Base-by-base conservation (phyloP, 2,329 filamentous ascomycete genomes). In the Scolecobasidium constrictum region DNA sequence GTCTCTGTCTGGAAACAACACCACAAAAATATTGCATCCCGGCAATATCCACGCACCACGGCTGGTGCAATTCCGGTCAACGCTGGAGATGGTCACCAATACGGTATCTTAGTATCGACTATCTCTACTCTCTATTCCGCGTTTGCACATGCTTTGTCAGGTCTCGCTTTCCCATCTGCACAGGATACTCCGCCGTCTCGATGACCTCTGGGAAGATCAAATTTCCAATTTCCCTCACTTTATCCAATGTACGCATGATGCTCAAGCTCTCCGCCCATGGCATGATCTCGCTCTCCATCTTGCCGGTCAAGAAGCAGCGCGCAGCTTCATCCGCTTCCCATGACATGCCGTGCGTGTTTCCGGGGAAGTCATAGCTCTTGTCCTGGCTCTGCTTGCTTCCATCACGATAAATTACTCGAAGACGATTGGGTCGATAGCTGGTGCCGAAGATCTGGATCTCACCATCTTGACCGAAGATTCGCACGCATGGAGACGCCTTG, bases 271-370 rank as follows among this genome's bases (percentile, higher is more conserved):
- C 87, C 37, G 75, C 71, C 61, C 92, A 65, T 7, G 72, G 72
- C 37, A 60, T 52, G 42, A 51, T 59, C 45, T 73, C 71, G 57
- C 85, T 87, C 68, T 93, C 80, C 54, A 80, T 73, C 63, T 77
- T 78, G 17, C 86, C 84, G 57, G 92, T 85, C 35, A 81, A 71
- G 44, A 94, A 57, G 51, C 82, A 85, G 36, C 79, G 71, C 20
- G 81, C 84, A 49, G 77, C 81, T 66, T 86, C 84, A 58, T 88
- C 84, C 1, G 84, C 84, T 60, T 88, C 83, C 81, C 81, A 90
- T 65, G 85, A 90, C 84, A 93, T 90, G 40, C 86, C 86, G 45
- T 73, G 64, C 3, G 64, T 68, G 28, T 66, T 66, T 43, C 68
- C 64, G 9, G 51, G 53, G 37, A 63, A 50, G 47, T 43, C 63